These are phyloP conservation scores for Curvularia lunata DNA, from an alignment of 2,329 filamentous ascomycete species.

Conservation along the genomic window DNA sequence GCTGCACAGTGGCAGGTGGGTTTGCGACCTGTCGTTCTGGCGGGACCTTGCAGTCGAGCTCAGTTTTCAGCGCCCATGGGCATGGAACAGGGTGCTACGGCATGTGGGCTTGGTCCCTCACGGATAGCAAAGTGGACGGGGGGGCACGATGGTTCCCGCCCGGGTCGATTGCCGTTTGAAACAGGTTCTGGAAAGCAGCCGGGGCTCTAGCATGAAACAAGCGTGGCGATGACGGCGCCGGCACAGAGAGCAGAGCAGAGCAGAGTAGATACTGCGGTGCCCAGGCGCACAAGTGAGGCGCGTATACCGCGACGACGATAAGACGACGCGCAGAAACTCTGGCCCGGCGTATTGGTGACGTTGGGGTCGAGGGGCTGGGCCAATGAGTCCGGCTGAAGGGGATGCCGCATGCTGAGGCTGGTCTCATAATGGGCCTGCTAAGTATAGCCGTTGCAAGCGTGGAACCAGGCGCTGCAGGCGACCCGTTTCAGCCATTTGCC, in stretches of 20 bases:
- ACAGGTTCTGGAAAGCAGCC: constrained; percentile 32
- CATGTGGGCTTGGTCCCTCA: constrained; percentile 9
- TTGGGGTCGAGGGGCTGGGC: constrained; percentile 16
- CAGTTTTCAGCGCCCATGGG: constrained; percentile 2
- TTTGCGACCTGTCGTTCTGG: constrained; percentile 1
- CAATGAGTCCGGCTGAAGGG: constrained; percentile 36
- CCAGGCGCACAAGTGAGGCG: constrained; percentile 1
- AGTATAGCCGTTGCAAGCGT: constrained; percentile 46
- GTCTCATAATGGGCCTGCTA: constrained; percentile 37
- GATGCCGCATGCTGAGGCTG: constrained; percentile 33
- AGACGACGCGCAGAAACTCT: not conserved
- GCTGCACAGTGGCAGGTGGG: constrained; percentile 7
- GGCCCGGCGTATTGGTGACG: constrained; percentile 11
- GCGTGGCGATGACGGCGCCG: constrained; percentile 1
- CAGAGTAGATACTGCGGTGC: not conserved
- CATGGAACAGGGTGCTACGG: constrained; percentile 14
- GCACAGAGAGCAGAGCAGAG: too few relatives aligned
- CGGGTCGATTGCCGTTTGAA: constrained; percentile 22
- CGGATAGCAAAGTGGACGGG: not conserved
- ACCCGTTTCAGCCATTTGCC: constrained; percentile 42
- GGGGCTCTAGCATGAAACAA: constrained; percentile 22
- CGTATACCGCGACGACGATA: constrained; percentile 7
- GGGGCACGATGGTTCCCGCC: not conserved
- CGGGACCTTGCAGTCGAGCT: constrained; percentile 21
- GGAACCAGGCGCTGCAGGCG: constrained; percentile 43